These are phyloP conservation scores for Coemansia sp. DNA, from an alignment of 192 early-diverging fungal species.

Conservation along the genomic window DNA sequence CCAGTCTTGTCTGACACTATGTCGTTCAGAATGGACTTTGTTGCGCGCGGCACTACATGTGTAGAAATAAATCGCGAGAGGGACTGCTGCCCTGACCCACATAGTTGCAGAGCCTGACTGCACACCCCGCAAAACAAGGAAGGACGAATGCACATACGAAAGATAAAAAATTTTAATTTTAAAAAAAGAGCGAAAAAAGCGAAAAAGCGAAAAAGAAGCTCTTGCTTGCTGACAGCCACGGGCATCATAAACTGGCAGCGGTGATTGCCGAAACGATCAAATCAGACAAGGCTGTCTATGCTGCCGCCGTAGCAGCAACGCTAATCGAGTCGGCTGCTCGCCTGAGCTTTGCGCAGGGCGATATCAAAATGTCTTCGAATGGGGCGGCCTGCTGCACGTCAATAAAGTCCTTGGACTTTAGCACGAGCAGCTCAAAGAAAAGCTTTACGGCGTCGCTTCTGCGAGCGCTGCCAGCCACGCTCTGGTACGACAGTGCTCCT, in stretches of 20 bases:
- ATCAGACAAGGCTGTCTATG: background rate
- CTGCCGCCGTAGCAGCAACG: background rate
- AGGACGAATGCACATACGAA: background rate
- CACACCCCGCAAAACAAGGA: background rate
- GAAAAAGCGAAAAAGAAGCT: slow-evolving; percentile 3
- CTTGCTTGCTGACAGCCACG: background rate
- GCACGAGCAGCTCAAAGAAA: slow-evolving; percentile 93
- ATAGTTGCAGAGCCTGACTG: no score
- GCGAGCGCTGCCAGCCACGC: slow-evolving; percentile 50
- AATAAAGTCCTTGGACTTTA: slow-evolving; percentile 86
- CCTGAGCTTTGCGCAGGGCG: slow-evolving; percentile 45
- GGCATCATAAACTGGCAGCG: no score
- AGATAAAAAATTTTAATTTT: background rate
- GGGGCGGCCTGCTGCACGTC: slow-evolving; percentile 77
- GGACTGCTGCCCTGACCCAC: background rate
- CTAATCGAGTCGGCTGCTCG: slow-evolving; percentile 31
- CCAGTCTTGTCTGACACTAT: slow-evolving; percentile 1
- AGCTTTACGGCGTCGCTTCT: slow-evolving; percentile 75
- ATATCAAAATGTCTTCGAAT: slow-evolving; percentile 83
- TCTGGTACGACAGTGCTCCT: slow-evolving; percentile 35
- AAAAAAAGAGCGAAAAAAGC: background rate
- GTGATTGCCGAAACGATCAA: no score
- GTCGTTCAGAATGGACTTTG: slow-evolving; percentile 11
- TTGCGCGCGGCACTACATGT: background rate
- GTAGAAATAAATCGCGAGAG: background rate